Evolutionary conservation across 1,284 basidiomycete genomes (phyloP).

Genomic region (Phlebopus sp.): DNA sequence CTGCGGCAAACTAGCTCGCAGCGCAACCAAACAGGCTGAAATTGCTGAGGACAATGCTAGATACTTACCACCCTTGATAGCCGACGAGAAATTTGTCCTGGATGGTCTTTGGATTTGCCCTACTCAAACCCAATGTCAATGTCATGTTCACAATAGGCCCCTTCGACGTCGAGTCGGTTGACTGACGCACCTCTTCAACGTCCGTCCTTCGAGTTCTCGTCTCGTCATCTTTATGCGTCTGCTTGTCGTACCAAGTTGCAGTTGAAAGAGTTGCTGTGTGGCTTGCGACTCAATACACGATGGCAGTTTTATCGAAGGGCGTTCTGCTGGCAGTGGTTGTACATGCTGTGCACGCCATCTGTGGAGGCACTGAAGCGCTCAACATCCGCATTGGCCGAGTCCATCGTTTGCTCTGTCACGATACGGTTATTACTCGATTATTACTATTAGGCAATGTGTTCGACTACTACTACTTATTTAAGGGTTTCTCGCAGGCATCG

Average conservation of each 20-base stretch:
- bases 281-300: too few relatives aligned
- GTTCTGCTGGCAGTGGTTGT: too few relatives aligned
- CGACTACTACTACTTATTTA: too few relatives aligned
- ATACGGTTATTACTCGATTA: too few relatives aligned
- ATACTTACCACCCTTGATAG: constrained; percentile 76
- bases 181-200: constrained; percentile 14
- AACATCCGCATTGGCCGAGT: too few relatives aligned
- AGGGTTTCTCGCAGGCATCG: too few relatives aligned
- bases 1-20: not conserved
- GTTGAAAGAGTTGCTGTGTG: not conserved
- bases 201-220: constrained; percentile 2
- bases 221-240: not conserved
- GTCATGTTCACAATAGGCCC: too few relatives aligned
- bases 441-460: too few relatives aligned
- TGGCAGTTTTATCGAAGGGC: too few relatives aligned
- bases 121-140: constrained; percentile 3
- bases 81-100: constrained; percentile 80
- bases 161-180: not conserved
- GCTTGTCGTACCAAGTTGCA: not conserved
- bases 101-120: constrained; percentile 51
- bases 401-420: too few relatives aligned
- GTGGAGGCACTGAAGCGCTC: too few relatives aligned
- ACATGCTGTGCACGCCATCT: too few relatives aligned
- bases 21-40: not conserved
- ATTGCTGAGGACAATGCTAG: not conserved